phyloP scores from a whole-genome alignment of 2,329 filamentous ascomycete species.

The Aspergillus pseudoviridinutans region DNA sequence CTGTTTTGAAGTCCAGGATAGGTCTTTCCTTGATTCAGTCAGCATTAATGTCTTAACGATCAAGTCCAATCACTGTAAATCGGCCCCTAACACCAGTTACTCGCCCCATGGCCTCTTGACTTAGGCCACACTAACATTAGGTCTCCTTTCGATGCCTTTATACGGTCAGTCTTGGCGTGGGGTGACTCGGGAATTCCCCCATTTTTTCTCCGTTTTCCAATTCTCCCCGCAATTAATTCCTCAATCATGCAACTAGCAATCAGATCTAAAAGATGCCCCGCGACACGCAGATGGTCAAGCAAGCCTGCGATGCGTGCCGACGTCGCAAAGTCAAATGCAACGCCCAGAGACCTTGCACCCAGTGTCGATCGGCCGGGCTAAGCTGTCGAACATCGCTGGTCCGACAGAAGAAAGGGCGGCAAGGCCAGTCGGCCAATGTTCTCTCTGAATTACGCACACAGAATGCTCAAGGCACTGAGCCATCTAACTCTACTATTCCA shows the following conservation, averaged over 20 bases:
- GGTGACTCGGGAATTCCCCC: not conserved
- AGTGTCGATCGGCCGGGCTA: constrained; percentile 14
- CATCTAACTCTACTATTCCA: not conserved
- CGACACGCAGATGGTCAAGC: constrained; percentile 5
- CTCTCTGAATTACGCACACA: constrained; percentile 15
- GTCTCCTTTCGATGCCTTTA: not conserved
- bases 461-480: not conserved
- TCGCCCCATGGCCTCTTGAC: too few species aligned
- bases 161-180: not conserved
- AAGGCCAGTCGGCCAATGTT: constrained; percentile 18
- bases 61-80: not conserved
- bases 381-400: constrained; percentile 13
- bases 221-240: not conserved
- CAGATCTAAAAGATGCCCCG: constrained; percentile 3
- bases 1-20: constrained; percentile 4
- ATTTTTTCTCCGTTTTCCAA: not conserved
- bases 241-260: not conserved
- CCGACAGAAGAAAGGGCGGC: constrained; percentile 18
- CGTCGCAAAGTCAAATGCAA: constrained; percentile 22
- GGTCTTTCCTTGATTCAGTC: too few species aligned
- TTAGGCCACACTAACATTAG: not conserved
- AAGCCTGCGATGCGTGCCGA: constrained; percentile 23
- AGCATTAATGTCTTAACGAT: too few species aligned
- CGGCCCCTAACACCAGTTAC: too few species aligned
- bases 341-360: constrained; percentile 13